These are phyloP conservation scores for Microdochium bolleyi DNA, from an alignment of 2,329 filamentous ascomycete species.

Conservation along the genomic window DNA sequence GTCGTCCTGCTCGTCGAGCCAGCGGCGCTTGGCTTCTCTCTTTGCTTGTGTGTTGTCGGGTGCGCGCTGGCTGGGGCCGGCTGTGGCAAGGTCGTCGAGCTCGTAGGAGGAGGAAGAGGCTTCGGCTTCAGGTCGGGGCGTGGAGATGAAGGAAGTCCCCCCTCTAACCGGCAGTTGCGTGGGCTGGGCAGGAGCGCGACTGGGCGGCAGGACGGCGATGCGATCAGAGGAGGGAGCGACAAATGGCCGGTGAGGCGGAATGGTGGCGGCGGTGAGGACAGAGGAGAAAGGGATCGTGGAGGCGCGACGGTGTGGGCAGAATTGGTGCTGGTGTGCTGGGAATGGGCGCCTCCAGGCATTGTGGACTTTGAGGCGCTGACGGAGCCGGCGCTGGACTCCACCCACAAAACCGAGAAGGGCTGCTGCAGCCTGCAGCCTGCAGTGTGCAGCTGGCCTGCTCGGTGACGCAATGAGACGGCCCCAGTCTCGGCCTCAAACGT, in stretches of 20 bases:
- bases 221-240: background rate
- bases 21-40: constrained; percentile 55
- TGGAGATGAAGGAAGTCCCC: background rate
- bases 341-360: too few relatives aligned
- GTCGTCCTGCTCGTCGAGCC: constrained; percentile 68
- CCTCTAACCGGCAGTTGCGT: background rate
- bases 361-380: too few relatives aligned
- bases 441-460: too few relatives aligned
- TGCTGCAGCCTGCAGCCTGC: too few relatives aligned
- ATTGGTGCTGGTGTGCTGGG: too few relatives aligned
- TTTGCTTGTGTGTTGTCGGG: constrained; percentile 22
- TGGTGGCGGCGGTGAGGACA: background rate
- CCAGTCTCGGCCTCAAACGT: background rate
- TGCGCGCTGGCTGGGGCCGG: background rate
- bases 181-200: background rate
- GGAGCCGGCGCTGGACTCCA: background rate
- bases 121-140: too few relatives aligned
- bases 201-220: background rate
- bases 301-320: too few relatives aligned
- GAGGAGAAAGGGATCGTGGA: background rate
- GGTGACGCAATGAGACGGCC: background rate
- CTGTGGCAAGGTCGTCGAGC: background rate
- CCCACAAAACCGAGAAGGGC: background rate
- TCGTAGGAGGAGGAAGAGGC: background rate
- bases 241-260: background rate